Base-by-base conservation (phyloP, 2,329 filamentous ascomycete species). In the Aspergillus tanneri region DNA sequence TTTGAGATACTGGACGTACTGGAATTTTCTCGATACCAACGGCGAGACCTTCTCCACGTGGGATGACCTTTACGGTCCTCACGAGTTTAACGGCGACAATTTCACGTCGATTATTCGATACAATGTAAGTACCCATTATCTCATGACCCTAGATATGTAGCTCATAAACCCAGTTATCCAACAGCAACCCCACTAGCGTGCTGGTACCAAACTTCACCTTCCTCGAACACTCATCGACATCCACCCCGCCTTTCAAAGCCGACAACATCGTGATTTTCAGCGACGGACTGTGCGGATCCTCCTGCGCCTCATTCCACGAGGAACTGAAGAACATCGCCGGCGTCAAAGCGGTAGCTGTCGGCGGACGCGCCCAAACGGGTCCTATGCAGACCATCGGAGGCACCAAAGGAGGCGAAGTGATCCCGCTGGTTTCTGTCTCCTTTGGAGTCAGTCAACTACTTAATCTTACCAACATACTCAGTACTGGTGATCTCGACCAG, bases 321-420 rank as follows among this genome's bases (percentile, higher is more conserved):
- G 70, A 81, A 27, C 72, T 84, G 69, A 71, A 72, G 4, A 69
- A 72, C 48, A 72, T 69, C 21, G 48, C 40, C 10, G 74, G 76
- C 24, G 75, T 85, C 9, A 76, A 77, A 53, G 77, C 77, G 24
- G 72, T 84, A 27, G 74, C 73, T 2, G 66, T 82, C 11, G 83
- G 84, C 9, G 84, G 84, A 1, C 77, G 80, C 0, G 77, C 82
- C 0, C 66, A 70, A 10, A 56, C 69, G 0, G 69, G 68, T 5
- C 74, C 77, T 1, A 85, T 84, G 69, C 81, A 85, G 67, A 77
- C 75, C 5, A 72, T 84, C 18, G 81, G 82, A n/a, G 84, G 83
- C 11, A 76, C 81, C 47, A 82, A 84, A 57, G 84, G 83, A 27
- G 47, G 46, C 23, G 46, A 48, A 18, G 46, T 48, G 53, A 70